Evolutionary conservation across 495 filamentous ascomycete species (phyloP).

Genomic region (Darksidea phi): DNA sequence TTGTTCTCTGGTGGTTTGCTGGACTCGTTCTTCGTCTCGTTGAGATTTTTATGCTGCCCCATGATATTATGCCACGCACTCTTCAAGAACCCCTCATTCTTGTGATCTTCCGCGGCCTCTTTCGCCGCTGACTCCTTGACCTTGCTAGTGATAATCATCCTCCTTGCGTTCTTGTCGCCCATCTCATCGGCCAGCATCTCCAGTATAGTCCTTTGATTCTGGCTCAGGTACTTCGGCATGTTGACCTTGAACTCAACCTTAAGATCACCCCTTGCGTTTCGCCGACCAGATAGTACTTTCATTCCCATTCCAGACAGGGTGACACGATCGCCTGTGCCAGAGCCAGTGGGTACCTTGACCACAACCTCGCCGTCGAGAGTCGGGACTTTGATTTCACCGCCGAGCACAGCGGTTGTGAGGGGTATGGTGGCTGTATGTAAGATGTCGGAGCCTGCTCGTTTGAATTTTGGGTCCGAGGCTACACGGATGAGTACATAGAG

Average conservation of each 20-base stretch:
- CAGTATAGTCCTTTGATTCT: conserved; percentile 84
- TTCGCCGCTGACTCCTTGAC: conserved; percentile 32
- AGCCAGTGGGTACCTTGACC: conserved; percentile 83
- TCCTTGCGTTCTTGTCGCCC: conserved; percentile 83
- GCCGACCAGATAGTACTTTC: conserved; percentile 66
- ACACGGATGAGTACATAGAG: conserved; percentile 85
- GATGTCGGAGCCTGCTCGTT: conserved; percentile 79
- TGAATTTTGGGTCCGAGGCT: conserved; percentile 80
- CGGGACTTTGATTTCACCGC: conserved; percentile 83
- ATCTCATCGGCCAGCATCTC: conserved; percentile 97
- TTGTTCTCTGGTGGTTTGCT: neutral
- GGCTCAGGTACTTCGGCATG: conserved; percentile 89
- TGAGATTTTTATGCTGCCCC: conserved; percentile 61
- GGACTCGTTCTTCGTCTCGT: conserved; percentile 35
- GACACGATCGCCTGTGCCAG: conserved; percentile 86
- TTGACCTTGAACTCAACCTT: conserved; percentile 90
- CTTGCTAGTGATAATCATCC: conserved; percentile 74
- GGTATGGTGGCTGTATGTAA: conserved; percentile 89
- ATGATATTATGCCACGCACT: conserved; percentile 85
- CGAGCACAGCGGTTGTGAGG: conserved; percentile 86
- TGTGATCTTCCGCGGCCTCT: conserved; percentile 52
- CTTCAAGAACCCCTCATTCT: conserved; percentile 82
- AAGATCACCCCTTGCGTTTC: conserved; percentile 69
- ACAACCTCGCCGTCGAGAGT: conserved; percentile 88
- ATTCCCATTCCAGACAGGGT: conserved; percentile 87